A percentile compares a stretch with the other conserved stretches of the same genome.
Conservation (phyloP, 495 filamentous ascomycete species). For the Neohortaea acidophila region DNA sequence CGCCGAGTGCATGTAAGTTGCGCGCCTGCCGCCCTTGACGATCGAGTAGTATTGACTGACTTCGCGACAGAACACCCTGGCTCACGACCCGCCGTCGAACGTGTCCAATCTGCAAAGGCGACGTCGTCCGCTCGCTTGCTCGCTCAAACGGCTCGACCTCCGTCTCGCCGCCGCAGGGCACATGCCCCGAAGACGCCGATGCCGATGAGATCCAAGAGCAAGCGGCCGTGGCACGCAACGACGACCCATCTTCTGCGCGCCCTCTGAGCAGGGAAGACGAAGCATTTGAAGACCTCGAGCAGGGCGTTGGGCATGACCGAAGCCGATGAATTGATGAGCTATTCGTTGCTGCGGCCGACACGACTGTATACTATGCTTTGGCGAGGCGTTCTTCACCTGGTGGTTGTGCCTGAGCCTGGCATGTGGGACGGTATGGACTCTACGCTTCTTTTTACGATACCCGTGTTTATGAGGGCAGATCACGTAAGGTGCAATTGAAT, state of each 20-base stretch:
- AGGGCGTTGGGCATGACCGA: constrained; percentile 6
- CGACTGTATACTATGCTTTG: no score
- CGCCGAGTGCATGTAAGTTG: constrained; percentile 91
- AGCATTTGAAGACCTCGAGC: constrained; percentile 18
- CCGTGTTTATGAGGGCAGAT: no score
- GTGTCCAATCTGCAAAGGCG: constrained; percentile 94
- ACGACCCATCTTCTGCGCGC: constrained; percentile 12
- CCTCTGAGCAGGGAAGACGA: constrained; percentile 16
- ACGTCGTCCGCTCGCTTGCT: constrained; percentile 59
- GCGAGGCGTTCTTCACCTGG: no score
- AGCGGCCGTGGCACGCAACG: constrained; percentile 15
- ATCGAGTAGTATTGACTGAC: not conserved
- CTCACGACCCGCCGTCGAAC: constrained; percentile 84
- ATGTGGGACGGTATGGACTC: no score
- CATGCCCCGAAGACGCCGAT: constrained; percentile 6
- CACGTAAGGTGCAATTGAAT: no score
- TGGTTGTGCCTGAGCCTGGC: no score
- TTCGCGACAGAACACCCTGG: constrained; percentile 71
- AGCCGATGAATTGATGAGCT: no score
- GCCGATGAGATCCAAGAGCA: constrained; percentile 13
- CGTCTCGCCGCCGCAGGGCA: constrained; percentile 1
- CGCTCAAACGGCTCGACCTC: not conserved
- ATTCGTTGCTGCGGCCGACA: no score
- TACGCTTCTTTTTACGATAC: no score
- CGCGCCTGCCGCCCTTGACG: not conserved